Evolutionary conservation across 768 basidiomycete species (phyloP), one percentile per base, ranked within the genome.

Genomic region (Sutorius australiensis): DNA sequence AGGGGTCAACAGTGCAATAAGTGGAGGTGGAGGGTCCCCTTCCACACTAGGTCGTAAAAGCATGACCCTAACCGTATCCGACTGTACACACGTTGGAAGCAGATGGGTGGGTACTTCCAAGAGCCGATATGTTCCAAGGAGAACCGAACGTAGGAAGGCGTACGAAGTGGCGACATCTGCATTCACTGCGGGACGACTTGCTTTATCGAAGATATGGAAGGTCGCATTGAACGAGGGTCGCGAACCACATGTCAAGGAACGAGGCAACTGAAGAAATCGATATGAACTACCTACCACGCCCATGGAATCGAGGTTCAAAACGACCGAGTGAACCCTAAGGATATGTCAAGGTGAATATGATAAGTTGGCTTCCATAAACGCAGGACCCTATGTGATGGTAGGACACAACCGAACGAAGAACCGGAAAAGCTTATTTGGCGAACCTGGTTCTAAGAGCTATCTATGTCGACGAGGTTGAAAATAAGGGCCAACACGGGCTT

Each of bases 51-150:
- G 30, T 16, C 16, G 39, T 41, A 46, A 27, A 2, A 45, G 27
- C 40, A 50, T 37, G 30, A 33, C 43, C 49, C 8, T 16, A 41
- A 17, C 32, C 44, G 7, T 46, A 62, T 39, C 60, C 37, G 12
- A 24, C 12, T 21, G 41, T 46, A 28, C 31, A 12, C 27, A 17
- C 6, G 24, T 30, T 21, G 30, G 14, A 9, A 16, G 10, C 14
- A 36, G 43, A 37, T 33, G 44, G 34, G 5, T 6, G 17, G 21
- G 41, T 17, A 17, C 14, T 41, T 31, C 39, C 24, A 14, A 17
- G 28, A 13, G 21, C 48, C 33, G 24, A 48, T 24, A 12, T 5
- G 5, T 27, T 32, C 42, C n/a, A 34, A 47, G 32, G 28, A 34
- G 33, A 24, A 34, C 50, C 32, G 28, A 41, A 32, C 31, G 16